These are phyloP conservation scores for Chamaecrista fasciculata DNA, from an alignment of 306 rosid species.

Conservation along the genomic window DNA sequence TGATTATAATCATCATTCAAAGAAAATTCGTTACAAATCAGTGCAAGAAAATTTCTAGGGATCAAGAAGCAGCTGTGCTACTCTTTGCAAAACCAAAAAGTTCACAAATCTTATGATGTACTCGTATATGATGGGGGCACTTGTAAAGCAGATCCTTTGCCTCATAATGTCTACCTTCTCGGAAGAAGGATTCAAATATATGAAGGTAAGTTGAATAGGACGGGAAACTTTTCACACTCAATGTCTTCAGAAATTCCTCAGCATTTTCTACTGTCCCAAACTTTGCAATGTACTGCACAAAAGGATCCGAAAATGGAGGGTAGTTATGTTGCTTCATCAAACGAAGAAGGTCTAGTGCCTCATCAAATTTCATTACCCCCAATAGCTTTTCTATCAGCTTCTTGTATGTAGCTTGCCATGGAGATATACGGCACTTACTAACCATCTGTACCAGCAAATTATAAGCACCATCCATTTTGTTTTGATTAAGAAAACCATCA, in stretches of 20 bases:
- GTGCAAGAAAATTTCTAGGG: not conserved
- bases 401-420: conserved; percentile 76
- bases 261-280: conserved; percentile 85
- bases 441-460: conserved; percentile 58
- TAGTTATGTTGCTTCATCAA: conserved; percentile 66
- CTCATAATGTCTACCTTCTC: conserved; percentile 70
- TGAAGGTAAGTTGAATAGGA: conserved; percentile 58
- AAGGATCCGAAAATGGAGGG: conserved; percentile 59
- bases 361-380: conserved; percentile 57
- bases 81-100: conserved; percentile 57
- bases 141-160: conserved; percentile 69
- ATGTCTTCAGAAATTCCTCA: conserved; percentile 56
- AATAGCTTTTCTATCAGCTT: conserved; percentile 56
- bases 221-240: conserved; percentile 52
- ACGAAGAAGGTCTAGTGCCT: conserved; percentile 65
- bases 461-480: conserved; percentile 60
- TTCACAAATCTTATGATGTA: conserved; percentile 43
- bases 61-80: conserved; percentile 31
- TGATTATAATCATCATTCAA: not conserved
- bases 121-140: conserved; percentile 67
- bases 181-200: conserved; percentile 59
- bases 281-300: conserved; percentile 61
- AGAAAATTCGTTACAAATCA: not conserved
- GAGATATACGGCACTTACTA: conserved; percentile 42
- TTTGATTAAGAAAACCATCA: conserved; percentile 52